Evolutionary conservation across 2,329 filamentous ascomycete species (phyloP).

Genomic region (Fusarium sp.): DNA sequence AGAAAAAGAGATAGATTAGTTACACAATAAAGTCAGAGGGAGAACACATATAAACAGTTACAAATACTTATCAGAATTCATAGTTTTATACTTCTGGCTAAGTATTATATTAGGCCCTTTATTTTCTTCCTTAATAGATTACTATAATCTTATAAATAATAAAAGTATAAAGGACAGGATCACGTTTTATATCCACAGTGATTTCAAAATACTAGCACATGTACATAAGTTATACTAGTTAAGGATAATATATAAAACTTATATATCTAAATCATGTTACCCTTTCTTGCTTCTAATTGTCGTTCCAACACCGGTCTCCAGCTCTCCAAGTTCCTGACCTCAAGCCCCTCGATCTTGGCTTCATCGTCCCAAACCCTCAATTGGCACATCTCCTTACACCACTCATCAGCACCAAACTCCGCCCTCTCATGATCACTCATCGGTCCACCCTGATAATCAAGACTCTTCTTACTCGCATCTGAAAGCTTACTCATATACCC

Average conservation of each 20-base stretch:
- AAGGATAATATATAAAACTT: accelerated
- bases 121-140: accelerated
- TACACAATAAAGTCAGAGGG: accelerated
- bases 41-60: accelerated
- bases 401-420: not conserved
- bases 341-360: not conserved
- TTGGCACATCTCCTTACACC: not conserved
- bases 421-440: not conserved
- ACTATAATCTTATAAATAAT: accelerated
- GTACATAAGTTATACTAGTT: accelerated
- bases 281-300: not conserved
- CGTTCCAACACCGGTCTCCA: not conserved
- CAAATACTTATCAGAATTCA: accelerated
- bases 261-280: accelerated
- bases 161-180: accelerated
- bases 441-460: not conserved
- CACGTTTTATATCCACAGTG: accelerated
- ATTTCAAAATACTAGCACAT: accelerated
- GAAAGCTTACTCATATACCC: not conserved
- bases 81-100: not conserved
- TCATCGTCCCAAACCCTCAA: not conserved
- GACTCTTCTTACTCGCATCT: not conserved
- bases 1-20: accelerated
- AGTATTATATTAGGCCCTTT: accelerated
- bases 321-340: not conserved